phyloP scores from a whole-genome alignment of 176 grass and related monocot genomes.

The Microstegium vimineum region DNA sequence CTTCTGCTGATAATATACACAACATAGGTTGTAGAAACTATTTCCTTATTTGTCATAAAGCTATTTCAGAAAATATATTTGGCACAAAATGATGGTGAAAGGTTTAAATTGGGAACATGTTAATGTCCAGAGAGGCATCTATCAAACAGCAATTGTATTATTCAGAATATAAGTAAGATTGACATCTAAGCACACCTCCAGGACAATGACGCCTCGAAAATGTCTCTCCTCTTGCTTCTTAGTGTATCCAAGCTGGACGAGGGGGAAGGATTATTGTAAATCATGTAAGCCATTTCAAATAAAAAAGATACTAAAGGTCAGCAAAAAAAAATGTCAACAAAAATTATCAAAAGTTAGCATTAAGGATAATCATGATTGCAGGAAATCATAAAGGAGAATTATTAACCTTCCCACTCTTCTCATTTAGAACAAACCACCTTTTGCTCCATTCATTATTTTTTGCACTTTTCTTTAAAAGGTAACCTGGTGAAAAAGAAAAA shows the following conservation, averaged over 20 bases:
- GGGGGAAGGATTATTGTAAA: constrained; percentile 16
- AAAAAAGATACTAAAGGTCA: neutral
- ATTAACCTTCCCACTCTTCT: constrained; percentile 93
- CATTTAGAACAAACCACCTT: constrained; percentile 93
- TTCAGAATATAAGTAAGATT: neutral
- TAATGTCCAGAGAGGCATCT: neutral
- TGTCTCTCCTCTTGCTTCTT: constrained; percentile 97
- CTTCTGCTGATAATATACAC: neutral
- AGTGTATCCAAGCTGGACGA: constrained; percentile 81
- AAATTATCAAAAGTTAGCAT: constrained; percentile 16
- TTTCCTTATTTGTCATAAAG: neutral
- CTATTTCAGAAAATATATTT: neutral
- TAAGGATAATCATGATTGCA: neutral
- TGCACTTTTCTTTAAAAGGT: constrained; percentile 88
- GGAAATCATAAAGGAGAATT: constrained; percentile 11
- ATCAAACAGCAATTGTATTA: neutral
- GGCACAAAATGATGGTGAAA: neutral
- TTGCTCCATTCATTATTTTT: constrained; percentile 94
- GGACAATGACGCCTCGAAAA: constrained; percentile 82
- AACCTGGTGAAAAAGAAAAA: constrained; percentile 51
- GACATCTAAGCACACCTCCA: constrained; percentile 57
- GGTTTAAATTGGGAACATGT: neutral
- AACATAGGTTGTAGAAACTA: neutral
- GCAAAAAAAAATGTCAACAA: neutral
- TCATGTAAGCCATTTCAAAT: constrained; percentile 21